Conservation (phyloP, 148 eudicot genomes). For the Hydrangea macrophylla region DNA sequence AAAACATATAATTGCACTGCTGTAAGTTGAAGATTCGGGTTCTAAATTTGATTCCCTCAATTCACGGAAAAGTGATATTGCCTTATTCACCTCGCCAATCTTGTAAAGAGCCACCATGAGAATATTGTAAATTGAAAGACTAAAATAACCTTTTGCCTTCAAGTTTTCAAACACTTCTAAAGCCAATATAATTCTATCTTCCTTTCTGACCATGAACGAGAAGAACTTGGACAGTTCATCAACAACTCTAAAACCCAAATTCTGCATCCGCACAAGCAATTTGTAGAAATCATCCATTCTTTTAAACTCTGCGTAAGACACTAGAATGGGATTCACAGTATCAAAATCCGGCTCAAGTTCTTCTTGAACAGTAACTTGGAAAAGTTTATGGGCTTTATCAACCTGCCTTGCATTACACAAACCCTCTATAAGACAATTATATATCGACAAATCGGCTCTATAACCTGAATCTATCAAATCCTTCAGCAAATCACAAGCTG, state of each 20-base stretch:
- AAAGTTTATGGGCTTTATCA: slow-evolving; percentile 64
- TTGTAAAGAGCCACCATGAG: slow-evolving; percentile 60
- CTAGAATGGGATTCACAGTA: slow-evolving; percentile 66
- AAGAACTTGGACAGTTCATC: slow-evolving; percentile 64
- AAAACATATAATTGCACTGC: slow-evolving; percentile 59
- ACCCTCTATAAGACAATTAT: slow-evolving; percentile 68
- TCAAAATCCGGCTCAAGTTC: slow-evolving; percentile 70
- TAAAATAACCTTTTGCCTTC: slow-evolving; percentile 55
- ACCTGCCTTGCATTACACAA: slow-evolving; percentile 54
- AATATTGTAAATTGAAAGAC: slow-evolving; percentile 59
- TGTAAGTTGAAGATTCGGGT: slow-evolving; percentile 67
- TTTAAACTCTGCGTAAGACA: slow-evolving; percentile 54
- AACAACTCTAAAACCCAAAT: slow-evolving; percentile 40
- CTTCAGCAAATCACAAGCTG: slow-evolving; percentile 71
- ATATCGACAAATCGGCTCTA: slow-evolving; percentile 82
- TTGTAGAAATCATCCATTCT: slow-evolving; percentile 57
- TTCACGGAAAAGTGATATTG: slow-evolving; percentile 60
- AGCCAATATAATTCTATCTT: slow-evolving; percentile 37
- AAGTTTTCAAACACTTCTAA: slow-evolving; percentile 51
- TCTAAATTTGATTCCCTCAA: slow-evolving; percentile 39
- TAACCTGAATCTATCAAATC: slow-evolving; percentile 85
- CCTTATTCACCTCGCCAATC: slow-evolving; percentile 46
- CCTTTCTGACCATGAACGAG: slow-evolving; percentile 45
- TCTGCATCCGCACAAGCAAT: slow-evolving; percentile 67
- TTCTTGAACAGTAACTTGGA: slow-evolving; percentile 60